Evolutionary conservation across 2,329 filamentous ascomycete species (phyloP).

Genomic region (Penicillium sp.): DNA sequence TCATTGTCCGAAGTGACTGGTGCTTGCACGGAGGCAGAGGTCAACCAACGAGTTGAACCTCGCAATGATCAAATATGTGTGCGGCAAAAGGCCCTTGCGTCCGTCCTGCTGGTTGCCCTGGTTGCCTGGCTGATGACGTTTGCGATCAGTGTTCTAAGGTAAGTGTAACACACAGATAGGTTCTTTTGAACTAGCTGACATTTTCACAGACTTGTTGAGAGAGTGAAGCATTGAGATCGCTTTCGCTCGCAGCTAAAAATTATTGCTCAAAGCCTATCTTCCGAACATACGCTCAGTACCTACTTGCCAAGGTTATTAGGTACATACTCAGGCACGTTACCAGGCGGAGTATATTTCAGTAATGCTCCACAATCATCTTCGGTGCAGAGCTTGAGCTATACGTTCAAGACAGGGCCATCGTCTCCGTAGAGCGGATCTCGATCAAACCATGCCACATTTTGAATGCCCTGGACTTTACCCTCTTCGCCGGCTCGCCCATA

Average conservation of each 20-base stretch:
- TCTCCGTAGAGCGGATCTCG: constrained; percentile 62
- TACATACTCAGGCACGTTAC: no score
- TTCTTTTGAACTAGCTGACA: constrained; percentile 25
- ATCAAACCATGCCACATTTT: constrained; percentile 56
- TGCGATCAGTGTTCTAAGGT: constrained; percentile 77
- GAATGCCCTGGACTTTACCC: constrained; percentile 52
- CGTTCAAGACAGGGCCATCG: constrained; percentile 52
- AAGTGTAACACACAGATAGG: constrained; percentile 11
- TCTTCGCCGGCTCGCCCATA: constrained; percentile 63
- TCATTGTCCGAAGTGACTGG: constrained; percentile 67
- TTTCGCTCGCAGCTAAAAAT: not conserved
- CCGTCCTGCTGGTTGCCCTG: constrained; percentile 76
- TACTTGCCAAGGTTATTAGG: no score
- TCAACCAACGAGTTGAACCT: constrained; percentile 36
- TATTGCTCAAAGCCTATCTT: not conserved
- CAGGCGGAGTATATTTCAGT: not conserved
- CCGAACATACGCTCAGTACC: no score
- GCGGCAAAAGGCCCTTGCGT: constrained; percentile 70
- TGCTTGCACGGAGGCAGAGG: constrained; percentile 53
- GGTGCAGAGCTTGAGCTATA: constrained; percentile 22
- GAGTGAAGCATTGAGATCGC: constrained; percentile 26
- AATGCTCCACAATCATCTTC: not conserved
- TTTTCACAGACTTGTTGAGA: constrained; percentile 39
- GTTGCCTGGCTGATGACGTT: constrained; percentile 92
- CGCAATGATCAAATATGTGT: constrained; percentile 56